These are phyloP conservation scores for Taphrina communis DNA, from an alignment of 1,139 yeast genomes.

Conservation along the genomic window DNA sequence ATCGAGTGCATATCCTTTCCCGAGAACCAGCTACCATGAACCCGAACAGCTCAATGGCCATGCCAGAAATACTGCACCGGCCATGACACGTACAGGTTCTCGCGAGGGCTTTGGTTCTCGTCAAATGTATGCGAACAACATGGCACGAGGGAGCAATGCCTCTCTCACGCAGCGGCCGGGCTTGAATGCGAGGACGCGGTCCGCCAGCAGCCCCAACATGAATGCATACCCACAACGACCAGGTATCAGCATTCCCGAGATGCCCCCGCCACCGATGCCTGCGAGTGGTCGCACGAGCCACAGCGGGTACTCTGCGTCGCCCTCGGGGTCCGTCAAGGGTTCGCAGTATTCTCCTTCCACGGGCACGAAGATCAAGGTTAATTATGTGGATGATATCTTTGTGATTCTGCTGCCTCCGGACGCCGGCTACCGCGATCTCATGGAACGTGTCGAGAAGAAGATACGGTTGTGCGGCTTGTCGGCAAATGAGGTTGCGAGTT, in stretches of 20 bases:
- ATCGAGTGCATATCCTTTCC: conserved; percentile 26
- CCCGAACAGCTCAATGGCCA: conserved; percentile 12
- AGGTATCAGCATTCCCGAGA: conserved; percentile 25
- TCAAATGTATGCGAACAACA: conserved; percentile 10
- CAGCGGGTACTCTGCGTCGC: conserved; percentile 7
- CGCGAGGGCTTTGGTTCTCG: conserved; percentile 29
- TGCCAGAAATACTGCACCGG: conserved; percentile 36
- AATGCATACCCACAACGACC: conserved; percentile 11
- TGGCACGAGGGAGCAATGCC: conserved; percentile 19
- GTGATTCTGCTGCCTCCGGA: conserved; percentile 58
- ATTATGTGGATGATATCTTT: conserved; percentile 56
- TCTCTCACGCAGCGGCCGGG: conserved; percentile 32
- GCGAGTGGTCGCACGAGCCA: conserved; percentile 10
- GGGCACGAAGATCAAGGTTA: conserved; percentile 58
- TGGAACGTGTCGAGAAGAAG: conserved; percentile 56
- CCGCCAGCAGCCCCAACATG: conserved; percentile 40
- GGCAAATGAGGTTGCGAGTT: conserved; percentile 53
- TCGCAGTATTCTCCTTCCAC: conserved; percentile 13
- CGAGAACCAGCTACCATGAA: conserved; percentile 36
- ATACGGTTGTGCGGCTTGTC: conserved; percentile 56
- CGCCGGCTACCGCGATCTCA: conserved; percentile 57
- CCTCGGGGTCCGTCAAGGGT: conserved; percentile 16
- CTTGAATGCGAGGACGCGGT: conserved; percentile 31
- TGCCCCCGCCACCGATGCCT: conserved; percentile 39
- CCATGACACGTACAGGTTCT: conserved; percentile 34